phyloP scores from a whole-genome alignment of 768 basidiomycete species.

The Tricholoma sp. region DNA sequence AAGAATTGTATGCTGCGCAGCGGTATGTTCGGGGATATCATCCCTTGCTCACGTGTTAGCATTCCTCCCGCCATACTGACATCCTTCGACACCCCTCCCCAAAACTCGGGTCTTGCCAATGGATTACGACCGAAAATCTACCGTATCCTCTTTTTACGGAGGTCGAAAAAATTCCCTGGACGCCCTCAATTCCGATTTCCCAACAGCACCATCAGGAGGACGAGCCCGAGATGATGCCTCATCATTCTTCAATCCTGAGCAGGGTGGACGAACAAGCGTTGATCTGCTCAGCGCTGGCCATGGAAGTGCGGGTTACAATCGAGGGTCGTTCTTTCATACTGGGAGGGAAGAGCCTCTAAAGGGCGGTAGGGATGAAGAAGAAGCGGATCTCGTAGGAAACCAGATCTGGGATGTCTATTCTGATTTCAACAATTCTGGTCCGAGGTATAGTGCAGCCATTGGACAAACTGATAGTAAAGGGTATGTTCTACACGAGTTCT shows the following conservation, averaged over 20 bases:
- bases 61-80: background rate
- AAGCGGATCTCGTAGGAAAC: conserved; percentile 30
- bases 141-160: conserved; percentile 77
- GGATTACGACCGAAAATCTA: conserved; percentile 77
- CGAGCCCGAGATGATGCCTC: conserved; percentile 61
- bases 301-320: conserved; percentile 64
- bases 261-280: conserved; percentile 39
- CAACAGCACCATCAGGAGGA: conserved; percentile 28
- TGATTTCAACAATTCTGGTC: conserved; percentile 86
- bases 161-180: conserved; percentile 57
- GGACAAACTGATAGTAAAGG: conserved; percentile 36
- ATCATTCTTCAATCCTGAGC: conserved; percentile 58
- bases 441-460: conserved; percentile 66
- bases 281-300: conserved; percentile 40
- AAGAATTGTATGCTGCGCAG: no score
- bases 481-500: conserved; percentile 30
- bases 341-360: conserved; percentile 76
- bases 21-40: background rate
- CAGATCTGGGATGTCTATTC: conserved; percentile 78
- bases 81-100: background rate
- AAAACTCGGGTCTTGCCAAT: conserved; percentile 28
- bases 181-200: conserved; percentile 51
- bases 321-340: conserved; percentile 57
- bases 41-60: background rate
- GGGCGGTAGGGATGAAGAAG: conserved; percentile 71